phyloP scores from a whole-genome alignment of 2,329 filamentous ascomycete genomes.

The Apiospora sp. region DNA sequence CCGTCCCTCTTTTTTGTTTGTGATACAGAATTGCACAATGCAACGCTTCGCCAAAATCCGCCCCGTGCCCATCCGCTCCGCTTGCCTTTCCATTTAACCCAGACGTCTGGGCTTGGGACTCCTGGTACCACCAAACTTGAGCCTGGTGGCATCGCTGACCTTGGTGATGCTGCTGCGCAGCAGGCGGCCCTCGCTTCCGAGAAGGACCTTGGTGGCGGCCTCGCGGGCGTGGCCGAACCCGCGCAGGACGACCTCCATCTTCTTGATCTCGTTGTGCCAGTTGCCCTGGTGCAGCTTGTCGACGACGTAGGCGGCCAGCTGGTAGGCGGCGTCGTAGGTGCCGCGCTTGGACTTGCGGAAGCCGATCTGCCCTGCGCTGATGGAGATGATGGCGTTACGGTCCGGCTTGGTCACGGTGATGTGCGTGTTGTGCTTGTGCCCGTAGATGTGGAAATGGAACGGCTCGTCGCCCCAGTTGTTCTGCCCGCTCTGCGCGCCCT shows the following conservation, averaged over 20 bases:
- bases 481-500: conserved; percentile 32
- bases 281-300: conserved; percentile 85
- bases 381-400: conserved; percentile 78
- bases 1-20: not conserved
- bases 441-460: conserved; percentile 87
- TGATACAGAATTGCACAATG: not conserved
- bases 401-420: conserved; percentile 88
- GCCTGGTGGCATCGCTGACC: conserved; percentile 84
- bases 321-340: conserved; percentile 91
- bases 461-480: conserved; percentile 60
- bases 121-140: conserved; percentile 96
- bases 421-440: conserved; percentile 94
- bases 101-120: conserved; percentile 85
- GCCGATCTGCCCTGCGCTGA: conserved; percentile 89
- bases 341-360: conserved; percentile 84
- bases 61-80: not conserved
- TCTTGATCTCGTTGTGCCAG: conserved; percentile 76
- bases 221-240: conserved; percentile 90
- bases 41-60: not conserved
- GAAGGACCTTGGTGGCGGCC: conserved; percentile 85
- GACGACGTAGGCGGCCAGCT: conserved; percentile 84
- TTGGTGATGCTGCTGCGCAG: conserved; percentile 78
- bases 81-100: conserved; percentile 38
- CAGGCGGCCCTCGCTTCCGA: conserved; percentile 83
- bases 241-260: conserved; percentile 81